Evolutionary conservation across 2,329 filamentous ascomycete species (phyloP).

Genomic region (Fonsecaea nubica): DNA sequence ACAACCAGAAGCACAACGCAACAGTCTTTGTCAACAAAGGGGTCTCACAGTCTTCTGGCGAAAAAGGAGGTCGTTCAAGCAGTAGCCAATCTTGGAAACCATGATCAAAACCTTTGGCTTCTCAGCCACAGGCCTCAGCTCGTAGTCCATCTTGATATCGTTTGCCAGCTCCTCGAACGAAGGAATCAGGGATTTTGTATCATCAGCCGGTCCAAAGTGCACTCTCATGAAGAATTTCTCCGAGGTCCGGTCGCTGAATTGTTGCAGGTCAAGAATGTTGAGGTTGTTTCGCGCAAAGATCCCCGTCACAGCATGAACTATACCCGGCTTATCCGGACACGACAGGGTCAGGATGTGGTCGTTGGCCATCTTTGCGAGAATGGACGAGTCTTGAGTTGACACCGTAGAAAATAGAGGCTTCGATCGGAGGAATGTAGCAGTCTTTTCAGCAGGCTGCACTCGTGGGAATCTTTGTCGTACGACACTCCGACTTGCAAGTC

Average conservation of each 20-base stretch:
- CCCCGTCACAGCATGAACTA: conserved; percentile 82
- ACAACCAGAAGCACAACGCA: not conserved
- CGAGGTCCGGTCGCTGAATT: conserved; percentile 77
- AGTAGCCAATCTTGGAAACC: conserved; percentile 89
- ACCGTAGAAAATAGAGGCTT: not conserved
- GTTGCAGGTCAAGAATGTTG: conserved; percentile 84
- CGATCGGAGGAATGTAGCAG: not conserved
- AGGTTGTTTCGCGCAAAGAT: conserved; percentile 74
- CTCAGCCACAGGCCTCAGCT: conserved; percentile 70
- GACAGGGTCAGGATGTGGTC: conserved; percentile 80
- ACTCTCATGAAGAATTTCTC: conserved; percentile 88
- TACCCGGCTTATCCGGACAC: conserved; percentile 83
- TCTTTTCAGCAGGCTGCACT: not conserved
- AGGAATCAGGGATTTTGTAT: conserved; percentile 55
- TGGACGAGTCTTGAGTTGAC: not conserved
- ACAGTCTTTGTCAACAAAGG: not conserved
- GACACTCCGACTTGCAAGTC: conserved; percentile 19
- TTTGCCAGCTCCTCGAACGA: conserved; percentile 68
- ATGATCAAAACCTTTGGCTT: conserved; percentile 83
- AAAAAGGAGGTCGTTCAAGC: conserved; percentile 83
- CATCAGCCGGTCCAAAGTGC: conserved; percentile 71
- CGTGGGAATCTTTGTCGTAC: not conserved
- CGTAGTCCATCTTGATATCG: conserved; percentile 72
- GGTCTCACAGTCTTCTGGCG: conserved; percentile 65
- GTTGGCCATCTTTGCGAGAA: conserved; percentile 45